Percentiles rank a stretch among this genome's conserved stretches.
Conservation (phyloP, 192 early-diverging fungal genomes). For the Coemansia umbellata region DNA sequence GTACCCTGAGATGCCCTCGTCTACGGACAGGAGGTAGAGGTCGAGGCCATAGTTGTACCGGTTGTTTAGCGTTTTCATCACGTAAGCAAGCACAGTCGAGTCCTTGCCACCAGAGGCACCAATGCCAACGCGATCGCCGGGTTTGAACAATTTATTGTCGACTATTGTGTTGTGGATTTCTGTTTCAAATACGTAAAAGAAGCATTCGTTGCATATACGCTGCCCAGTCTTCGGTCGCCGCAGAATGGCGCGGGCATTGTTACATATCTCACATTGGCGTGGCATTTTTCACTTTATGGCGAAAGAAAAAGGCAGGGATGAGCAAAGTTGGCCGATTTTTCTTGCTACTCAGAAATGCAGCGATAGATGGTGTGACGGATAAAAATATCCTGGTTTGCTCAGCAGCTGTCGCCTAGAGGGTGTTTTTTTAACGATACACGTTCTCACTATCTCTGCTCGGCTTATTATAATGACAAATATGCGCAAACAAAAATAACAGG, state of each 20-base stretch:
- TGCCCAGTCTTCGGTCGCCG: constrained; percentile 91
- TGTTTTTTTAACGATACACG: no score
- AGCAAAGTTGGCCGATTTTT: neutral
- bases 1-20: constrained; percentile 98
- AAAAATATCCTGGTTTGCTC: no score
- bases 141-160: constrained; percentile 74
- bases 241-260: constrained; percentile 67
- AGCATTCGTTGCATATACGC: constrained; percentile 85
- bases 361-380: no score
- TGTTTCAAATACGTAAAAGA: constrained; percentile 88
- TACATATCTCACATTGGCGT: constrained; percentile 69
- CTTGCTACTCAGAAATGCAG: neutral
- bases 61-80: constrained; percentile 91
- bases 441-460: no score
- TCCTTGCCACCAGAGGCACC: constrained; percentile 95
- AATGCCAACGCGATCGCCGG: constrained; percentile 88
- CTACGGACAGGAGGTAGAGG: constrained; percentile 87
- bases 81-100: constrained; percentile 94
- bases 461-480: no score
- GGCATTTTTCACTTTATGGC: constrained; percentile 33
- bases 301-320: no score
- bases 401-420: no score
- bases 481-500: no score
- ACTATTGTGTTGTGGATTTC: constrained; percentile 92
- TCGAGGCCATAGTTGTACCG: constrained; percentile 89